Conservation (phyloP, 305 asterid genomes). For the Fraxinus xanthoxyloides region DNA sequence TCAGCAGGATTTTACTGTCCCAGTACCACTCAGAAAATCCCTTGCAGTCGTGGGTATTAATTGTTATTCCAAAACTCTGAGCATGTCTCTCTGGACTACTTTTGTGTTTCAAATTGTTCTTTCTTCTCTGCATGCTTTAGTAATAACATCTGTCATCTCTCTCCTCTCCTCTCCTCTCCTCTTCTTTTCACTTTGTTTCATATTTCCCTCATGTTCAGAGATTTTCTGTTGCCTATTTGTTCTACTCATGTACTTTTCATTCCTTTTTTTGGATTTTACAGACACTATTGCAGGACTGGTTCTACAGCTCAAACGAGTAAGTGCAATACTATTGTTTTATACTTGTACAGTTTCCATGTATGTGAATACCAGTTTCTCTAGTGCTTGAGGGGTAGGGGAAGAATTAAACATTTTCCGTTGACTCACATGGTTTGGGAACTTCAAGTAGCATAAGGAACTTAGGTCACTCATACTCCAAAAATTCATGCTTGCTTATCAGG, state of each 20-base stretch:
- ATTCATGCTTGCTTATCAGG: neutral
- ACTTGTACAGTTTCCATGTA: conserved; percentile 9
- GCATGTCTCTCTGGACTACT: neutral
- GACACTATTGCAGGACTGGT: conserved; percentile 77
- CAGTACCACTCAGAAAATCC: conserved; percentile 41
- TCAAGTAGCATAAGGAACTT: neutral
- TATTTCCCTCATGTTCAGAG: neutral
- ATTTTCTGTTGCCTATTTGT: conserved; percentile 2
- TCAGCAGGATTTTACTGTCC: conserved; percentile 77
- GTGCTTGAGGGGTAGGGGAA: conserved; percentile 3
- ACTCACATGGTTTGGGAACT: neutral
- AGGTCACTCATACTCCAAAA: neutral
- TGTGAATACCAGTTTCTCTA: neutral
- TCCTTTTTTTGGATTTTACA: conserved; percentile 29
- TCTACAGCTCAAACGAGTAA: conserved; percentile 64
- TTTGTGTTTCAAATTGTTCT: neutral
- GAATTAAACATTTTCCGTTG: neutral
- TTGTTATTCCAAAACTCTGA: conserved; percentile 16
- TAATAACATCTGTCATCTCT: conserved; percentile 2
- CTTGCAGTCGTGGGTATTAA: conserved; percentile 64
- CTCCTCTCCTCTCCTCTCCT: neutral
- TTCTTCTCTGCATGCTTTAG: conserved; percentile 5
- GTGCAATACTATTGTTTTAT: conserved; percentile 23
- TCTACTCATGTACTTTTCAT: conserved; percentile 1
- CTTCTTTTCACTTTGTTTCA: neutral